Conservation (phyloP, 2,329 filamentous ascomycete species). For the Rachicladosporium sp. region DNA sequence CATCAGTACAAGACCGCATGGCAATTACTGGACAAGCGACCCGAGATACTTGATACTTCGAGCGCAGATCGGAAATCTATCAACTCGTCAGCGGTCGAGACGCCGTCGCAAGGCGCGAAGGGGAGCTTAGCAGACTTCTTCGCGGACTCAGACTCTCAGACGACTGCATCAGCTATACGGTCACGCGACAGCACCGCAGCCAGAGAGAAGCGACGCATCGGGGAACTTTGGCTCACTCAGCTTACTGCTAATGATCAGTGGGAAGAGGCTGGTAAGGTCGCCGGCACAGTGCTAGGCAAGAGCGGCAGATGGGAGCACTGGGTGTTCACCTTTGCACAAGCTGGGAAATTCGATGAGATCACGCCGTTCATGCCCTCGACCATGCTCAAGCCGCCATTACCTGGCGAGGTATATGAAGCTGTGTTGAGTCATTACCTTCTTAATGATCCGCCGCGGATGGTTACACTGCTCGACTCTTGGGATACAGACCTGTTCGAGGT, state of each 20-base stretch:
- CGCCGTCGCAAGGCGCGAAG: conserved; percentile 29
- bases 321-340: conserved; percentile 83
- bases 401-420: conserved; percentile 74
- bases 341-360: conserved; percentile 80
- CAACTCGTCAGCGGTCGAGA: conserved; percentile 26
- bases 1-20: conserved; percentile 75
- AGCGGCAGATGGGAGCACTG: conserved; percentile 86
- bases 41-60: conserved; percentile 46
- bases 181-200: conserved; percentile 48
- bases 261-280: conserved; percentile 64
- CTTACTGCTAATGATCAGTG: conserved; percentile 65
- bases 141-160: conserved; percentile 48
- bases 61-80: conserved; percentile 24
- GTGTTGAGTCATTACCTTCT: conserved; percentile 81
- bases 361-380: conserved; percentile 68
- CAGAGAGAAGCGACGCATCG: conserved; percentile 79
- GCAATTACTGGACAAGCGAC: conserved; percentile 79
- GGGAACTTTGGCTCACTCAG: conserved; percentile 86
- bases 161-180: conserved; percentile 47
- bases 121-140: conserved; percentile 34
- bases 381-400: conserved; percentile 65
- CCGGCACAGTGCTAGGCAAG: conserved; percentile 69
- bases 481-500: conserved; percentile 73
- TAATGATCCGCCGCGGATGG: conserved; percentile 61
- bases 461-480: conserved; percentile 72